These are phyloP conservation scores for Stachybotrys echinatus DNA, from an alignment of 2,329 filamentous ascomycete species.

Conservation along the genomic window DNA sequence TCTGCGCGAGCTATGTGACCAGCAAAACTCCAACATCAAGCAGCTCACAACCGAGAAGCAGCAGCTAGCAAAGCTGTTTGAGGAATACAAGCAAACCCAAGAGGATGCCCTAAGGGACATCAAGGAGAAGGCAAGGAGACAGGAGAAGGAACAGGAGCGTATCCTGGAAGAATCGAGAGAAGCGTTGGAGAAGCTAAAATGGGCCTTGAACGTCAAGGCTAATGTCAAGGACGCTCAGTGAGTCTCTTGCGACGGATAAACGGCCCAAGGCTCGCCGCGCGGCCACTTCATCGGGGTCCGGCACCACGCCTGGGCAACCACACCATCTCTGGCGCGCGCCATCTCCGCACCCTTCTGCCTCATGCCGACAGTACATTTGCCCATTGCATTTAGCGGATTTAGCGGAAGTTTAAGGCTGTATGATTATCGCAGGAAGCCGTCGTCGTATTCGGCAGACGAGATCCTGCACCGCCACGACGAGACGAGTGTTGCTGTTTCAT, in stretches of 20 bases:
- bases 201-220: slow-evolving; percentile 65
- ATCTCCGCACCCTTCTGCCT: neutral
- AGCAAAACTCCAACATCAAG: slow-evolving; percentile 65
- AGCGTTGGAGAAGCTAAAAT: slow-evolving; percentile 63
- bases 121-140: slow-evolving; percentile 48
- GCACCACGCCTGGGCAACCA: neutral
- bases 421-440: too few relatives aligned
- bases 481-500: too few relatives aligned
- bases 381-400: too few relatives aligned
- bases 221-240: slow-evolving; percentile 52
- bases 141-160: slow-evolving; percentile 57
- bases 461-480: too few relatives aligned
- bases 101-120: slow-evolving; percentile 56
- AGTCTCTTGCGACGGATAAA: slow-evolving; percentile 8
- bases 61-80: slow-evolving; percentile 54
- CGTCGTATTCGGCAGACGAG: too few relatives aligned
- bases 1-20: slow-evolving; percentile 64
- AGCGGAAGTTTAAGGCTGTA: too few relatives aligned
- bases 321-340: neutral
- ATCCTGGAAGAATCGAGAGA: slow-evolving; percentile 54
- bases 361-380: neutral
- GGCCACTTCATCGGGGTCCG: neutral
- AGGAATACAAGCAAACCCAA: slow-evolving; percentile 59
- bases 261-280: neutral
- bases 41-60: slow-evolving; percentile 56